A percentile compares a stretch with the other conserved stretches of the same genome.
phyloP scores from a whole-genome alignment of 2,329 filamentous ascomycete species.

The Aspergillus arachidicola region DNA sequence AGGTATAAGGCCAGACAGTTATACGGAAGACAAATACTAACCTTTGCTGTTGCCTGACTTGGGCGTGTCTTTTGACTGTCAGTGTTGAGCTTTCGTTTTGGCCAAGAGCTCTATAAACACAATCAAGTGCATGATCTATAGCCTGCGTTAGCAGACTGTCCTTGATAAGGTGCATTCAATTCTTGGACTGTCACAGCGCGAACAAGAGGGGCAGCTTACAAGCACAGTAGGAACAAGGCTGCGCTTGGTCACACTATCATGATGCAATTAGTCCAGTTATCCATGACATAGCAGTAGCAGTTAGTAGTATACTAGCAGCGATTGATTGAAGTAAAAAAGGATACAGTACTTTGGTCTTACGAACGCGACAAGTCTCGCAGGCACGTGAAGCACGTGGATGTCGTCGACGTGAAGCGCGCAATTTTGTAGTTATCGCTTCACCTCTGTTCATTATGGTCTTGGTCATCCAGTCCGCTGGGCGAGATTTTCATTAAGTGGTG shows the following conservation, averaged over 20 bases:
- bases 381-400: slow-evolving; percentile 24
- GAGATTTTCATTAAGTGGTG: background rate
- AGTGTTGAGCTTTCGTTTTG: slow-evolving; percentile 9
- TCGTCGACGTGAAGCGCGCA: slow-evolving; percentile 15
- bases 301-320: background rate
- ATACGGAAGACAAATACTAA: background rate
- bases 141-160: background rate
- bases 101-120: slow-evolving; percentile 13
- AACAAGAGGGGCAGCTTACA: slow-evolving; percentile 15
- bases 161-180: background rate
- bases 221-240: slow-evolving; percentile 25
- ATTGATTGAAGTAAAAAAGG: background rate
- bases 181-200: background rate
- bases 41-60: slow-evolving; percentile 11
- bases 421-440: slow-evolving; percentile 13
- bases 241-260: slow-evolving; percentile 22
- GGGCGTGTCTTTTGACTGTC: slow-evolving; percentile 11
- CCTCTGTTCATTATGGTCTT: background rate
- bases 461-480: background rate
- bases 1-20: background rate
- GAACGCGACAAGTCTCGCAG: slow-evolving; percentile 28
- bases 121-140: slow-evolving; percentile 23
- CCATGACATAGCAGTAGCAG: background rate
- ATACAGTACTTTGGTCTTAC: slow-evolving; percentile 24
- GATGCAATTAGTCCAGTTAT: background rate